Evolutionary conservation across 108 stramenopile genomes (phyloP).

Genomic region (Cyclotella atomus): DNA sequence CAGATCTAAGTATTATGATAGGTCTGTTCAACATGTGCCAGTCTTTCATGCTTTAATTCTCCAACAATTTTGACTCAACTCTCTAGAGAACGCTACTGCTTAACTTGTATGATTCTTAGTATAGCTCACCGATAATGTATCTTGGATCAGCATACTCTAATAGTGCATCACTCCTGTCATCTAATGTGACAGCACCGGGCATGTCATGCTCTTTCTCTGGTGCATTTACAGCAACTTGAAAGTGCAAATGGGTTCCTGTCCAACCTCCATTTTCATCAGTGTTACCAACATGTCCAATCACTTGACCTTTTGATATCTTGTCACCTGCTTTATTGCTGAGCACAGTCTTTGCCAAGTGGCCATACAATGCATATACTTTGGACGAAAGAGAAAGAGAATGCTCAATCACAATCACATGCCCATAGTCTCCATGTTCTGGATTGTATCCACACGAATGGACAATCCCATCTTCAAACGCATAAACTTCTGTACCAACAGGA

Average conservation of each 20-base stretch:
- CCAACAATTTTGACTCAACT: too few relatives aligned
- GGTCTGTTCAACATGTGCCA: too few relatives aligned
- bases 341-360: conserved; percentile 62
- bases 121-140: conserved; percentile 67
- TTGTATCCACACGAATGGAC: conserved; percentile 83
- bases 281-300: conserved; percentile 69
- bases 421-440: conserved; percentile 81
- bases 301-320: conserved; percentile 54
- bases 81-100: too few relatives aligned
- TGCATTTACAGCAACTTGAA: conserved; percentile 61
- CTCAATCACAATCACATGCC: conserved; percentile 78
- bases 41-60: too few relatives aligned
- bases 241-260: conserved; percentile 73
- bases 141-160: conserved; percentile 75
- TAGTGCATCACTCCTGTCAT: conserved; percentile 60
- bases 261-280: conserved; percentile 87
- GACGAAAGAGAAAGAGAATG: conserved; percentile 46
- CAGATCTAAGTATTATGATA: too few relatives aligned
- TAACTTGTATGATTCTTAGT: too few relatives aligned
- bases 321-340: conserved; percentile 25
- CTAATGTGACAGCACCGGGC: conserved; percentile 71
- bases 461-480: conserved; percentile 72
- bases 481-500: conserved; percentile 73
- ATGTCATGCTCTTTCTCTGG: conserved; percentile 74
- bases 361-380: conserved; percentile 76